phyloP scores from a whole-genome alignment of 2,329 filamentous ascomycete genomes.

The Fusarium scirpi region DNA sequence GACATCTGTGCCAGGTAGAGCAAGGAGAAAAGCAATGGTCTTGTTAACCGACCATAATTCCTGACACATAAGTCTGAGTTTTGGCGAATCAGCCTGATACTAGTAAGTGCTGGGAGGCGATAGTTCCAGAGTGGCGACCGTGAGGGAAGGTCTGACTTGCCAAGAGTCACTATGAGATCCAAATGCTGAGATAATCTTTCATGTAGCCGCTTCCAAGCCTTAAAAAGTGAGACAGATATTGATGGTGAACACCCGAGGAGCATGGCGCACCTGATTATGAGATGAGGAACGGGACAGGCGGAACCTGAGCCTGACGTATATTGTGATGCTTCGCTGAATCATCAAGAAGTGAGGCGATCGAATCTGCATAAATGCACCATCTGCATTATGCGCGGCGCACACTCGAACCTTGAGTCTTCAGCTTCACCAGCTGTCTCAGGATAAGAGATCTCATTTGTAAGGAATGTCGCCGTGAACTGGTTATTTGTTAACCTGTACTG shows the following conservation, averaged over 20 bases:
- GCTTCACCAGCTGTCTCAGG: not conserved
- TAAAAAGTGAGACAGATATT: conserved; percentile 17
- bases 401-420: conserved; percentile 1
- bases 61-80: conserved; percentile 12
- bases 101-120: conserved; percentile 33
- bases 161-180: conserved; percentile 11
- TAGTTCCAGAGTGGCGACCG: conserved; percentile 32
- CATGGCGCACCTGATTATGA: conserved; percentile 10
- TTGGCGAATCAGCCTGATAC: conserved; percentile 28
- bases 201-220: conserved; percentile 6
- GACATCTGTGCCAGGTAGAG: conserved; percentile 23
- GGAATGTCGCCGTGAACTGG: not conserved
- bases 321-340: conserved; percentile 6
- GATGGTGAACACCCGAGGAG: conserved; percentile 12
- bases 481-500: not conserved
- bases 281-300: conserved; percentile 14
- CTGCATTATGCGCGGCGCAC: not conserved
- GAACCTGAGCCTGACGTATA: conserved; percentile 12
- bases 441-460: not conserved
- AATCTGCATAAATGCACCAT: not conserved
- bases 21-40: conserved; percentile 21
- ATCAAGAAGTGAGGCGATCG: conserved; percentile 13
- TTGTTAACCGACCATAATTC: conserved; percentile 14
- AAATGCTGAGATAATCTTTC: conserved; percentile 9
- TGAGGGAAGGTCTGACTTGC: conserved; percentile 30